A percentile compares a stretch with the other conserved stretches of the same genome.
Conservation (phyloP, 2,329 filamentous ascomycete species). For the Plenodomus lindquistii region DNA sequence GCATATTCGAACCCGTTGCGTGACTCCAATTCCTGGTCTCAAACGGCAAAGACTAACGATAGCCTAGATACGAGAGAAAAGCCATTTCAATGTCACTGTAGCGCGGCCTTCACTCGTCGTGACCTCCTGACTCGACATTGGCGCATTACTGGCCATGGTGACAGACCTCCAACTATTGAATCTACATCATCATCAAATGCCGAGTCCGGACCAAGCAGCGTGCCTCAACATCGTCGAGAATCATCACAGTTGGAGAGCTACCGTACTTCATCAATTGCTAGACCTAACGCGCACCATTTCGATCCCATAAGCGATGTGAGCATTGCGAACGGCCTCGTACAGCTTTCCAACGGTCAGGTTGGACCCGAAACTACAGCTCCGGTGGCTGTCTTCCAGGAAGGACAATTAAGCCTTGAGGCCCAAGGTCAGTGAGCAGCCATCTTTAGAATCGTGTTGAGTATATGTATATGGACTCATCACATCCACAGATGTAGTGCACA, state of each 20-base stretch:
- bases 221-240: neutral
- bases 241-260: neutral
- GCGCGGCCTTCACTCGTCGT: constrained; percentile 31
- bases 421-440: neutral
- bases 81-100: constrained; percentile 33
- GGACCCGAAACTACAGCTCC: neutral
- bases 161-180: constrained; percentile 5
- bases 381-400: neutral
- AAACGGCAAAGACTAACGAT: constrained; percentile 12
- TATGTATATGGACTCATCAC: neutral
- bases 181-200: constrained; percentile 8
- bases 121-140: constrained; percentile 38
- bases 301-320: neutral
- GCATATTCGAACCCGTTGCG: constrained; percentile 37
- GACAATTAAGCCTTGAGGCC: neutral
- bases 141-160: constrained; percentile 31
- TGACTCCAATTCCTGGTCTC: constrained; percentile 10
- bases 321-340: neutral
- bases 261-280: neutral
- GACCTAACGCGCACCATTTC: neutral
- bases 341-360: neutral
- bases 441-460: neutral
- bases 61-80: constrained; percentile 35
- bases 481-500: constrained; percentile 8
- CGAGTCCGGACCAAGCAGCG: neutral